A percentile compares a stretch with the other conserved stretches of the same genome.
Evolutionary conservation across 2,329 filamentous ascomycete genomes (phyloP).

Genomic region (Aspergillus thermomutatus): DNA sequence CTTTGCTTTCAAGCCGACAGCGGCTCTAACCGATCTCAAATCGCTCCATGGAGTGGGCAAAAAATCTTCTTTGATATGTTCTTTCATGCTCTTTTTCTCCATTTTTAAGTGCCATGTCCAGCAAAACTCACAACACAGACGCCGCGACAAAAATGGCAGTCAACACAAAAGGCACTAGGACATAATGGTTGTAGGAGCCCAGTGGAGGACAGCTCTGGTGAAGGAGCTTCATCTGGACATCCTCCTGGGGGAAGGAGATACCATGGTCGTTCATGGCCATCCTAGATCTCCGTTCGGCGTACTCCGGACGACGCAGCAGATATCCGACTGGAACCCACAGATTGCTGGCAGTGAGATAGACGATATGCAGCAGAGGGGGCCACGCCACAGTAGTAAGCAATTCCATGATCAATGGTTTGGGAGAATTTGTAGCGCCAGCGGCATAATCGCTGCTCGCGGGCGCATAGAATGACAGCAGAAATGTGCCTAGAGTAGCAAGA

Average conservation of each 20-base stretch:
- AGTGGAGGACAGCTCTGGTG: not conserved
- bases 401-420: not conserved
- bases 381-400: constrained; percentile 16
- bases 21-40: too few relatives aligned
- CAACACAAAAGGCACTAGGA: not conserved
- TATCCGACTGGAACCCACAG: constrained; percentile 21
- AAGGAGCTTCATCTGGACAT: not conserved
- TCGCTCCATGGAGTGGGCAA: too few relatives aligned
- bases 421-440: not conserved
- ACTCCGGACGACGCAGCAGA: constrained; percentile 16
- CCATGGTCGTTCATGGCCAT: not conserved
- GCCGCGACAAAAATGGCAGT: not conserved
- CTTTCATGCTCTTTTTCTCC: too few relatives aligned
- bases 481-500: constrained; percentile 6
- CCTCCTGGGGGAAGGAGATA: not conserved
- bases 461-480: not conserved
- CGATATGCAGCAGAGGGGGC: constrained; percentile 22
- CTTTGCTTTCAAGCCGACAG: too few relatives aligned
- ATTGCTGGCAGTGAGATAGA: constrained; percentile 12
- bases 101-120: not conserved
- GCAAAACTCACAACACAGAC: not conserved
- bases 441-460: not conserved
- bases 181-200: not conserved
- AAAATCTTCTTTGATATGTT: too few relatives aligned
- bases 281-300: constrained; percentile 2